A percentile compares a stretch with the other conserved stretches of the same genome.
Evolutionary conservation across 2,329 filamentous ascomycete genomes (phyloP).

Genomic region (Pseudocercospora pini-densiflorae): DNA sequence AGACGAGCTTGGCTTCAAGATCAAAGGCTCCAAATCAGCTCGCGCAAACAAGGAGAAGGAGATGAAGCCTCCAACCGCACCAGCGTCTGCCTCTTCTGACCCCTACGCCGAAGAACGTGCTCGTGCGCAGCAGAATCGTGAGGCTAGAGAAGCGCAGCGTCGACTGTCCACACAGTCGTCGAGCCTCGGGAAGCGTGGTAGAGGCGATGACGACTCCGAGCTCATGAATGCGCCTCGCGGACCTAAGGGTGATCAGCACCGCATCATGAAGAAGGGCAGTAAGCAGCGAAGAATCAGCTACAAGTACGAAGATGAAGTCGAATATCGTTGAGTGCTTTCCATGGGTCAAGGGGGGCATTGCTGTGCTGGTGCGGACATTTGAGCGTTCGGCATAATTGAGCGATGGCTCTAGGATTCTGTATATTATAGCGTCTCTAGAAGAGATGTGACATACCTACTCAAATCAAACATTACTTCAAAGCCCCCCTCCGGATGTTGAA

Average conservation of each 20-base stretch:
- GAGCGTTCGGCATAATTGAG: background rate
- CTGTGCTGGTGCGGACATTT: background rate
- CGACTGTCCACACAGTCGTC: constrained; percentile 52
- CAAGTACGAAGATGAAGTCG: constrained; percentile 55
- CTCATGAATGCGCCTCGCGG: constrained; percentile 48
- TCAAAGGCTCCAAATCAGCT: constrained; percentile 46
- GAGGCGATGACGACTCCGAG: constrained; percentile 29
- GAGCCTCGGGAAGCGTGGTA: constrained; percentile 42
- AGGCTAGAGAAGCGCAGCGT: constrained; percentile 70
- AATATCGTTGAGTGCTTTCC: background rate
- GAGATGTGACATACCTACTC: background rate
- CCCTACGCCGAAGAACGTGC: constrained; percentile 42
- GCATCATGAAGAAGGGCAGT: constrained; percentile 48
- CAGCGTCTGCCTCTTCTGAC: constrained; percentile 30
- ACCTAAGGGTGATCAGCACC: constrained; percentile 53
- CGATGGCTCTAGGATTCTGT: background rate
- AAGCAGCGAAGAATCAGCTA: constrained; percentile 45
- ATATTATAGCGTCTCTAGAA: background rate
- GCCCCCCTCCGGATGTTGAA: background rate
- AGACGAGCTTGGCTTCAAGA: constrained; percentile 54
- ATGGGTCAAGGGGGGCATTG: background rate
- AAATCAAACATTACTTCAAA: background rate
- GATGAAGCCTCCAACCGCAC: constrained; percentile 34
- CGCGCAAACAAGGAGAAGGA: constrained; percentile 25
- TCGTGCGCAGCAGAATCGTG: constrained; percentile 46